Evolutionary conservation across 495 filamentous ascomycete genomes (phyloP), one percentile per base, ranked within the genome.

Genomic region (Wilcoxina mikolae): DNA sequence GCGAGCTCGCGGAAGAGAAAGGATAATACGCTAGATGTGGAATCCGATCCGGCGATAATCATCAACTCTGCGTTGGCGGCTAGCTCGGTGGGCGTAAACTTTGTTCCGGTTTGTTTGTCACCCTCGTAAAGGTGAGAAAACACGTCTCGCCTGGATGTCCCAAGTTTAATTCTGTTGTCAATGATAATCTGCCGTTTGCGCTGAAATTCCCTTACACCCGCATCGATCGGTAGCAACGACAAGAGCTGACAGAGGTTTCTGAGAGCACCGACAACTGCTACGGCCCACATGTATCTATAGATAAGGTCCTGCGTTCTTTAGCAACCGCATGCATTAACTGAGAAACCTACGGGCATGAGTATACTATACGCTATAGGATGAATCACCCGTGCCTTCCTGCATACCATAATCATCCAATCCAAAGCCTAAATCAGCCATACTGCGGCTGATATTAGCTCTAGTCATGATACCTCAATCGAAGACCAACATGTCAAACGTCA

Each of bases 401-500:
- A 59, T 59, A 1, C 53, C 53, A 1, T 48, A 12, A 38, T 59
- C 43, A 11, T 51, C 7, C 11, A 20, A 3, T 15, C 35, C 57
- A 43, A 61, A 61, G 4, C 28, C 29, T 10, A 61, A 41, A 38
- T 61, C 59, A 5, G 57, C 48, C 41, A 59, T 61, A 22, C 59
- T 61, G 24, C 25, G 3, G 4, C n/a, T 24, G 33, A 39, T 23
- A 25, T 25, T 5, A 22, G 15, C 1, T 11, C 22, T n/a, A 54
- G 15, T 28, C 23, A 51, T 5, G 35, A 18, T 24, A 26, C 3
- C 10, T 3, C 15, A 35, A 53, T 11, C 41, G n/a, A 15, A 50
- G 20, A 55, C 58, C 47, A 29, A 61, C 58, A 58, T 56, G 28
- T 61, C 56, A 49, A 61, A 61, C 15, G 54, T 48, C 20, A 61